Conservation (phyloP, 805 yeast species). For the Monosporozyma siamensis region DNA sequence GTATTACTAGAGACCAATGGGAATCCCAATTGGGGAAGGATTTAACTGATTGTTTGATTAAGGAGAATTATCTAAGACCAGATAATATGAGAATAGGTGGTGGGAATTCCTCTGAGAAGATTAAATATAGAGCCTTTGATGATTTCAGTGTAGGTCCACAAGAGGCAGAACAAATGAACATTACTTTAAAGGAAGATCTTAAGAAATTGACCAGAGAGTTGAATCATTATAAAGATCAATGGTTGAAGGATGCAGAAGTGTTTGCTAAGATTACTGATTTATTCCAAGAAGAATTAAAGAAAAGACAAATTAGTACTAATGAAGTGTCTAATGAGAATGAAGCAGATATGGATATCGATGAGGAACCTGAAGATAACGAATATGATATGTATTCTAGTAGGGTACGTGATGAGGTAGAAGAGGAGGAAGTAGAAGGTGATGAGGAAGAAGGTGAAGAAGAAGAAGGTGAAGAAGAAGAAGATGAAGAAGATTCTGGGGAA, state of each 20-base stretch:
- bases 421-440: background rate
- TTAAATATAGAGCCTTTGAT: constrained; percentile 17
- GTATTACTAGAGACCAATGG: constrained; percentile 23
- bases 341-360: constrained; percentile 8
- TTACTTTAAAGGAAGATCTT: constrained; percentile 17
- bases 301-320: background rate
- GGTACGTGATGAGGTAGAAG: background rate
- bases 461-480: constrained; percentile 4
- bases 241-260: constrained; percentile 26
- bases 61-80: constrained; percentile 13
- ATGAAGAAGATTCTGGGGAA: constrained; percentile 2
- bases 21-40: constrained; percentile 19
- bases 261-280: constrained; percentile 20
- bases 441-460: constrained; percentile 4
- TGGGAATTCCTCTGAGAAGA: constrained; percentile 4
- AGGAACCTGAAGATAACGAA: background rate
- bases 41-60: constrained; percentile 16
- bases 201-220: constrained; percentile 18
- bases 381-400: background rate
- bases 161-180: constrained; percentile 19
- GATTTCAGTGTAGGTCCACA: constrained; percentile 22
- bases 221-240: constrained; percentile 18
- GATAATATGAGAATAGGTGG: constrained; percentile 1
- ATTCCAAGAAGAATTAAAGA: constrained; percentile 19
- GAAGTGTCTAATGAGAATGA: constrained; percentile 12